Conservation (phyloP, 2,329 filamentous ascomycete genomes). For the Periconia macrospinosa region DNA sequence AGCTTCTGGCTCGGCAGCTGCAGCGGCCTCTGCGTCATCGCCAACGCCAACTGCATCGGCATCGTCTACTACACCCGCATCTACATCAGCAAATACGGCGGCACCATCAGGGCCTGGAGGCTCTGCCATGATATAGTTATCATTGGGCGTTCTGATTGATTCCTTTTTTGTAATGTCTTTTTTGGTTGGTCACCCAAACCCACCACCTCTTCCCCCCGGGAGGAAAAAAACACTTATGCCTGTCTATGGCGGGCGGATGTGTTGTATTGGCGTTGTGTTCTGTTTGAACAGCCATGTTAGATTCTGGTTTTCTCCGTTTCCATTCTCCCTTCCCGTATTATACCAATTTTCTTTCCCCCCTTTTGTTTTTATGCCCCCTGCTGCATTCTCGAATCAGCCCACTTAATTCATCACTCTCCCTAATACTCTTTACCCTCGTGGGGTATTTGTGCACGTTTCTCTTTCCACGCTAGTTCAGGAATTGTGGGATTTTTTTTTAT, state of each 20-base stretch:
- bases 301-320: background rate
- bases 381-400: background rate
- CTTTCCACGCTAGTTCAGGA: no score
- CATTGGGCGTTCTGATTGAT: constrained; percentile 5
- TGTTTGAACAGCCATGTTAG: constrained; percentile 2
- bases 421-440: constrained; percentile 1
- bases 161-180: background rate
- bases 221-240: background rate
- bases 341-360: constrained; percentile 10
- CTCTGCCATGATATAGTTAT: constrained; percentile 19
- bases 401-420: constrained; percentile 16
- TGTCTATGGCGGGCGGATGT: background rate
- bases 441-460: no score
- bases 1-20: background rate
- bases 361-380: constrained; percentile 1
- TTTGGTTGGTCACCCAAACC: background rate
- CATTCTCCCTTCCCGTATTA: constrained; percentile 9
- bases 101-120: constrained; percentile 18
- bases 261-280: constrained; percentile 3
- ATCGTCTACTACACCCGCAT: constrained; percentile 1
- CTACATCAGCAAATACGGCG: constrained; percentile 1
- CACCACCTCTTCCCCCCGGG: background rate
- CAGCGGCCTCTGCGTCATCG: background rate
- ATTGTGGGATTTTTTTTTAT: no score
- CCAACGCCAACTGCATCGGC: constrained; percentile 1